Evolutionary conservation across 495 filamentous ascomycete genomes (phyloP), one percentile per base, ranked within the genome.

Genomic region (Apodospora peruviana): DNA sequence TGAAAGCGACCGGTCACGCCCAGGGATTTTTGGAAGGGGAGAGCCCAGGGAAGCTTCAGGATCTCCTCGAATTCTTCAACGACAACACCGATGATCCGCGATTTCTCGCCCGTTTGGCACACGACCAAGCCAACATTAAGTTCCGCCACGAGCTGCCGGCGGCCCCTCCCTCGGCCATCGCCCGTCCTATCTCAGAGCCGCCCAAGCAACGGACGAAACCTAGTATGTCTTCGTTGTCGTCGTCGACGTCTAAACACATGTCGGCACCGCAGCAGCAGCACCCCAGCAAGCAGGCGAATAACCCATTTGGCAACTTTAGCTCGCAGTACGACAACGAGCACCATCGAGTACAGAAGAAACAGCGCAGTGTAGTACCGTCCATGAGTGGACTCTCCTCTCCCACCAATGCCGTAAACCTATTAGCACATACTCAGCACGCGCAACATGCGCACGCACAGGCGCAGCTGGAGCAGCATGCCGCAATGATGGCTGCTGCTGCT

Each of bases 1-100:
- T 61, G 4, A 57, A 67, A 35, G 54, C 55, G 40, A 76, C 72
- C 2, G 73, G 73, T n/a, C 61, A 73, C 36, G 69, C 68, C 4
- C 72, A 69, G 52, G 73, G 72, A 1, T 76, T 72, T 46, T 51
- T 73, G 9, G 73, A 76, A 47, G 70, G 70, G 23, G 66, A 75
- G 53, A 68, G 60, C 34, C 67, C 71, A 3, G 71, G 71, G 9
- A 69, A 74, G 47, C 65, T 76, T 18, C 73, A 76, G 54, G 73
- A 76, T 43, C 60, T 73, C 2, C 64, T 76, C 36, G 73, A 76
- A 32, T 76, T 75, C 51, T 76, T 73, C 56, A 61, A 67, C 29
- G 68, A 66, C 10, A 50, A 53, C 12, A 63, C 64, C 24, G 68
- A 72, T 46, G 65, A 69, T 40, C 66, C 72, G 2, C 61, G 65